phyloP scores from a whole-genome alignment of 2,329 filamentous ascomycete species.

The Nigrograna mackinnonii region DNA sequence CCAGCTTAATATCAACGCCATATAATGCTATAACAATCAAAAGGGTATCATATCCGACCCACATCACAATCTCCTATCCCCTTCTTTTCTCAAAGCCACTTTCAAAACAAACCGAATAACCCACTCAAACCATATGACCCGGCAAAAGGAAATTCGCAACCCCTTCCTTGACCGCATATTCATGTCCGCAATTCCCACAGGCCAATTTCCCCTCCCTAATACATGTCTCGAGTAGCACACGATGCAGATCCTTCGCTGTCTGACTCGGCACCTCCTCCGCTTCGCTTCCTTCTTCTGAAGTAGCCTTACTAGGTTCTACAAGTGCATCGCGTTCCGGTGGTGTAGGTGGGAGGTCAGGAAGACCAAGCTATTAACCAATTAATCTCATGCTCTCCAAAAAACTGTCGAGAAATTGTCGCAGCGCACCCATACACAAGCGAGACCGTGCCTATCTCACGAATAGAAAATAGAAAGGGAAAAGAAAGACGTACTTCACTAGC shows the following conservation, averaged over 20 bases:
- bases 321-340: conserved; percentile 12
- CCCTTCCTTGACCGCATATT: conserved; percentile 92
- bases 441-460: too few species aligned
- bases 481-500: conserved; percentile 67
- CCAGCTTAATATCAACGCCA: too few species aligned
- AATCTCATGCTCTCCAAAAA: not conserved
- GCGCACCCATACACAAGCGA: too few species aligned
- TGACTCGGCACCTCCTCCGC: conserved; percentile 67
- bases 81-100: not conserved
- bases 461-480: too few species aligned
- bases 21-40: too few species aligned
- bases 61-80: conserved; percentile 1
- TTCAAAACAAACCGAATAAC: too few species aligned
- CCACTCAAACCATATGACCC: conserved; percentile 74
- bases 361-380: conserved; percentile 66
- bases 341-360: conserved; percentile 67
- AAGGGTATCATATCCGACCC: not conserved
- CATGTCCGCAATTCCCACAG: conserved; percentile 89
- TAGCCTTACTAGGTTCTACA: not conserved
- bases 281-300: conserved; percentile 33
- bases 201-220: conserved; percentile 87
- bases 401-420: too few species aligned
- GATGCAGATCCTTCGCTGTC: conserved; percentile 77
- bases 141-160: conserved; percentile 96
- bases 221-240: conserved; percentile 83